Conservation (phyloP, 208 protist species). For the Crithidia bombi region DNA sequence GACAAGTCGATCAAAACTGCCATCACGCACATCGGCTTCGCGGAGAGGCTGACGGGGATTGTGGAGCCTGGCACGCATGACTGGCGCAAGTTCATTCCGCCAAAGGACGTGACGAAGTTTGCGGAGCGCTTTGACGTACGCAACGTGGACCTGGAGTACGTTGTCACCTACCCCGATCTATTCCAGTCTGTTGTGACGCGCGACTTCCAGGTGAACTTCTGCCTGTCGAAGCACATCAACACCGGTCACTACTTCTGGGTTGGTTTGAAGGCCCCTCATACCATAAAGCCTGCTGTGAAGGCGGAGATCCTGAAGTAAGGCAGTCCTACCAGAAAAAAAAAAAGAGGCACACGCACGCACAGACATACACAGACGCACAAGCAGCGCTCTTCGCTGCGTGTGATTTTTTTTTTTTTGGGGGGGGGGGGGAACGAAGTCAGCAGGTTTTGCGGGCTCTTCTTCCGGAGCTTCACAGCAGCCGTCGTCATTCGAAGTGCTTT, state of each 20-base stretch:
- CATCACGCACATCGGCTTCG: slow-evolving; percentile 76
- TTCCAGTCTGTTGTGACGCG: slow-evolving; percentile 56
- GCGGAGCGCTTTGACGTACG: slow-evolving; percentile 49
- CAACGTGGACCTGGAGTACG: slow-evolving; percentile 72
- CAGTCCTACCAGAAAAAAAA: too few species aligned
- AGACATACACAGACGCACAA: too few species aligned
- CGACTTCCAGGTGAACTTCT: slow-evolving; percentile 75
- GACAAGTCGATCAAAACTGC: slow-evolving; percentile 87
- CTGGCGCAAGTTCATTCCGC: slow-evolving; percentile 91
- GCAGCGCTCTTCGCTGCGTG: too few species aligned
- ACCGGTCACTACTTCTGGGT: slow-evolving; percentile 90
- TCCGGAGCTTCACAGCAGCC: too few species aligned
- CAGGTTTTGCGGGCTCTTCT: too few species aligned
- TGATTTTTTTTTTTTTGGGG: background rate
- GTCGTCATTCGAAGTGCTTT: too few species aligned
- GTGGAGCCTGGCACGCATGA: slow-evolving; percentile 91
- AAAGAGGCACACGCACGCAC: too few species aligned
- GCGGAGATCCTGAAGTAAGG: slow-evolving; percentile 7
- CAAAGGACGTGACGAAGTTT: slow-evolving; percentile 70
- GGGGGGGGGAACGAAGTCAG: too few species aligned
- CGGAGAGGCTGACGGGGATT: slow-evolving; percentile 85
- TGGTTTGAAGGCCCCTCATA: slow-evolving; percentile 50
- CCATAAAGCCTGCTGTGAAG: background rate
- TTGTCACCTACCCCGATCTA: slow-evolving; percentile 71
- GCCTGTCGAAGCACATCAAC: slow-evolving; percentile 56